Evolutionary conservation across 805 yeast species (phyloP).

Genomic region (Dipodascus geniculatus): DNA sequence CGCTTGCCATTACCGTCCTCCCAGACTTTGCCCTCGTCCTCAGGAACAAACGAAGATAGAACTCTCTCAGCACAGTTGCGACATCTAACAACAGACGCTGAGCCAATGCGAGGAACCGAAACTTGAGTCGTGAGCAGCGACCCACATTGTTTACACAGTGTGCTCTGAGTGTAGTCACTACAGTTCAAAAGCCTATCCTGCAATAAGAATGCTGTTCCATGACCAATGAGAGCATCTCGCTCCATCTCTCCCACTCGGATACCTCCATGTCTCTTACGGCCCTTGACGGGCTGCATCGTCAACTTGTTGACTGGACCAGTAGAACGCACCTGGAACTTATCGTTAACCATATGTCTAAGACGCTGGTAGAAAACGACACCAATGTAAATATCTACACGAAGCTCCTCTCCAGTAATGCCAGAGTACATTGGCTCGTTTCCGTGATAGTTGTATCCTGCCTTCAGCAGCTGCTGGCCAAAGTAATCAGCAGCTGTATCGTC

Average conservation of each 20-base stretch:
- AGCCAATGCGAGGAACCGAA: conserved; percentile 84
- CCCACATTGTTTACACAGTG: conserved; percentile 88
- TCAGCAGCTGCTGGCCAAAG: conserved; percentile 83
- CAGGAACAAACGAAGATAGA: conserved; percentile 33
- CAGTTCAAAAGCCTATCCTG: conserved; percentile 94
- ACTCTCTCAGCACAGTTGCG: conserved; percentile 78
- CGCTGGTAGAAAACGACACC: conserved; percentile 98
- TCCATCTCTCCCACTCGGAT: conserved; percentile 99
- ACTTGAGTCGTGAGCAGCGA: conserved; percentile 80
- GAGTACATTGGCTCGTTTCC: conserved; percentile 99
- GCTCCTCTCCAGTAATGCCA: conserved; percentile 96
- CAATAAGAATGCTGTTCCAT: conserved; percentile 88
- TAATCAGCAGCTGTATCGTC: conserved; percentile 92
- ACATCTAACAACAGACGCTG: conserved; percentile 68
- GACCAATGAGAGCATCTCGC: conserved; percentile 97
- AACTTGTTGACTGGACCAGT: conserved; percentile 96
- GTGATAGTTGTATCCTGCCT: conserved; percentile 91
- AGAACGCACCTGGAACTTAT: conserved; percentile 97
- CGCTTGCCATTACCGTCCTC: conserved; percentile 94
- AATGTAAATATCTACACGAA: conserved; percentile 88
- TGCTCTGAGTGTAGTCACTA: conserved; percentile 87
- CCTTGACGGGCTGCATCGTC: conserved; percentile 99
- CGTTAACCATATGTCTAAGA: conserved; percentile 98
- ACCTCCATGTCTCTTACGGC: conserved; percentile 98
- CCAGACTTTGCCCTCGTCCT: conserved; percentile 50